These are phyloP conservation scores for Chenopodium quinoa DNA, from an alignment of 148 eudicot genomes.

Conservation along the genomic window DNA sequence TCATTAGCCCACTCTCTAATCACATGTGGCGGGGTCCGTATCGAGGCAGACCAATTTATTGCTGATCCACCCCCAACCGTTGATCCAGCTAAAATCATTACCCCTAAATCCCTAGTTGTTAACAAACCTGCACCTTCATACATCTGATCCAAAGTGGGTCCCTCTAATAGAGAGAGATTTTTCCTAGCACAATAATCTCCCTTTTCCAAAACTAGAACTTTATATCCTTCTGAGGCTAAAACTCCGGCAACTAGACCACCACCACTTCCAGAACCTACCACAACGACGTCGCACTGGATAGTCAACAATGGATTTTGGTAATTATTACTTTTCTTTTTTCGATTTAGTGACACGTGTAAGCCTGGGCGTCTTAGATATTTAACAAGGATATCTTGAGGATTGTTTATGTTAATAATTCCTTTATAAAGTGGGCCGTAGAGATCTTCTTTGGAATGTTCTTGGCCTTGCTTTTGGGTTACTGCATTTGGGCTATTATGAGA, in stretches of 20 bases:
- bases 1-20: conserved; percentile 49
- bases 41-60: conserved; percentile 73
- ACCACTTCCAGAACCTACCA: conserved; percentile 77
- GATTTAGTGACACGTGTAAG: conserved; percentile 35
- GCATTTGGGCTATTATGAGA: not conserved
- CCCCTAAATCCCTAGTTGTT: conserved; percentile 43
- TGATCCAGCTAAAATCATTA: conserved; percentile 56
- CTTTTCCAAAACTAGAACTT: conserved; percentile 73
- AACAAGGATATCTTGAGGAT: conserved; percentile 28
- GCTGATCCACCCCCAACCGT: conserved; percentile 83
- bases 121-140: conserved; percentile 59
- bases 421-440: conserved; percentile 51
- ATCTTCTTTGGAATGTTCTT: conserved; percentile 27
- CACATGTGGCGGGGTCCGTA: conserved; percentile 58
- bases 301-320: conserved; percentile 19
- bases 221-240: conserved; percentile 66
- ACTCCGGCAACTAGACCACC: conserved; percentile 73
- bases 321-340: conserved; percentile 1
- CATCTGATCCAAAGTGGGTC: conserved; percentile 55
- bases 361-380: conserved; percentile 27
- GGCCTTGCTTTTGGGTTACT: not conserved
- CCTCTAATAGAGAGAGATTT: conserved; percentile 66
- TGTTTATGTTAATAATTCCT: conserved; percentile 37
- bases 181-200: conserved; percentile 56
- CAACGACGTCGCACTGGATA: conserved; percentile 62